Conservation (phyloP, 768 basidiomycete genomes). For the Auricularia sp. region DNA sequence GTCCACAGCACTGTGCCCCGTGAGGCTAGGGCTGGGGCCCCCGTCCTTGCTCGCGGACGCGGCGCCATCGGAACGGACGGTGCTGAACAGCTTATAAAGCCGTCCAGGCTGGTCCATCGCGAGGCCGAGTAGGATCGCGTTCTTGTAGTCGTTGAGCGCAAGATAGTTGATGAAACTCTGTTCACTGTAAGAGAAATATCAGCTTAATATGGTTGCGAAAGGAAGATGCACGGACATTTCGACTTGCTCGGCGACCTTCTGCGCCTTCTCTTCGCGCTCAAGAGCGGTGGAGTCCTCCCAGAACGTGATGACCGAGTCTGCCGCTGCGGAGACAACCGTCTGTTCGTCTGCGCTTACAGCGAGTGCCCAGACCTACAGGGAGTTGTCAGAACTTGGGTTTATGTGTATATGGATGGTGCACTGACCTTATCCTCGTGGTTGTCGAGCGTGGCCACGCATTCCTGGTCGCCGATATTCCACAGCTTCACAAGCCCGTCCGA, state of each 20-base stretch:
- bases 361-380: constrained; percentile 87
- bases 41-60: constrained; percentile 6
- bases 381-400: neutral
- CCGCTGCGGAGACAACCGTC: constrained; percentile 85
- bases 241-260: constrained; percentile 60
- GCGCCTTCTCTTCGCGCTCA: constrained; percentile 63
- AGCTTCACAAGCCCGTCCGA: constrained; percentile 94
- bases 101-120: constrained; percentile 90
- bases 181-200: constrained; percentile 45
- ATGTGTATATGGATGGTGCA: neutral
- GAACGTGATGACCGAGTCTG: constrained; percentile 91
- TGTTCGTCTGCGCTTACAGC: constrained; percentile 71
- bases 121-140: constrained; percentile 84
- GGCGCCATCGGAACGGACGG: constrained; percentile 32
- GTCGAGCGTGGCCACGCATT: constrained; percentile 81
- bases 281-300: constrained; percentile 94
- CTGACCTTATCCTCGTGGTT: constrained; percentile 95
- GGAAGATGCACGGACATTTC: constrained; percentile 51
- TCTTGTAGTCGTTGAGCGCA: constrained; percentile 75
- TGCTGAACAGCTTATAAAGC: constrained; percentile 67
- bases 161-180: constrained; percentile 93
- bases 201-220: neutral
- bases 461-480: constrained; percentile 86
- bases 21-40: constrained; percentile 27
- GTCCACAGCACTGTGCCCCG: constrained; percentile 68